Conservation (phyloP, 2,329 filamentous ascomycete species). For the Cladosporium halotolerans region DNA sequence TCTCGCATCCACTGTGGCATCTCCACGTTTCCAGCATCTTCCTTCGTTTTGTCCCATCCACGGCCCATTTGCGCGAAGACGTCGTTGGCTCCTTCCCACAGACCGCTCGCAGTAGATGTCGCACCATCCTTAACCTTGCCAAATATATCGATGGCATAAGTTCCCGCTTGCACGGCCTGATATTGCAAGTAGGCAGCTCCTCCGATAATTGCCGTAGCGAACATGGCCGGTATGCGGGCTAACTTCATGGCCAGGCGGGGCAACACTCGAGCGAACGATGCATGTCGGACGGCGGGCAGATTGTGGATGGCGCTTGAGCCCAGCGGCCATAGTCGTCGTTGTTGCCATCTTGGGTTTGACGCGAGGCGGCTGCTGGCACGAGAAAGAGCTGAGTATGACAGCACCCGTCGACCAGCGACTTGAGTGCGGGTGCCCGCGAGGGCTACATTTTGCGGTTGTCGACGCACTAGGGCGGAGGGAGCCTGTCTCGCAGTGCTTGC, state of each 20-base stretch:
- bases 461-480: slow-evolving; percentile 44
- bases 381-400: slow-evolving; percentile 23
- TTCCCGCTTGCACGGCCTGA: slow-evolving; percentile 77
- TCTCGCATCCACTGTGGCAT: slow-evolving; percentile 71
- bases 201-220: slow-evolving; percentile 81
- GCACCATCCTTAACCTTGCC: slow-evolving; percentile 66
- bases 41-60: slow-evolving; percentile 80
- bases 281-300: slow-evolving; percentile 55
- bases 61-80: slow-evolving; percentile 72
- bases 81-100: slow-evolving; percentile 67
- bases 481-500: slow-evolving; percentile 60
- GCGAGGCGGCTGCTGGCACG: slow-evolving; percentile 15
- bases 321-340: slow-evolving; percentile 64
- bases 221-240: slow-evolving; percentile 78
- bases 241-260: slow-evolving; percentile 91
- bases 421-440: slow-evolving; percentile 15
- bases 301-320: slow-evolving; percentile 79
- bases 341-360: slow-evolving; percentile 19
- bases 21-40: slow-evolving; percentile 45
- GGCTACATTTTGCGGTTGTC: slow-evolving; percentile 28
- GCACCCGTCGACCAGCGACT: slow-evolving; percentile 18
- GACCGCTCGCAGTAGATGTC: slow-evolving; percentile 57
- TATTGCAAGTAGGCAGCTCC: slow-evolving; percentile 92
- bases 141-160: slow-evolving; percentile 70
- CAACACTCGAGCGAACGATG: slow-evolving; percentile 61